A percentile compares a stretch with the other conserved stretches of the same genome.
phyloP scores from a whole-genome alignment of 768 basidiomycete species.

The Tricholoma furcatifolium region DNA sequence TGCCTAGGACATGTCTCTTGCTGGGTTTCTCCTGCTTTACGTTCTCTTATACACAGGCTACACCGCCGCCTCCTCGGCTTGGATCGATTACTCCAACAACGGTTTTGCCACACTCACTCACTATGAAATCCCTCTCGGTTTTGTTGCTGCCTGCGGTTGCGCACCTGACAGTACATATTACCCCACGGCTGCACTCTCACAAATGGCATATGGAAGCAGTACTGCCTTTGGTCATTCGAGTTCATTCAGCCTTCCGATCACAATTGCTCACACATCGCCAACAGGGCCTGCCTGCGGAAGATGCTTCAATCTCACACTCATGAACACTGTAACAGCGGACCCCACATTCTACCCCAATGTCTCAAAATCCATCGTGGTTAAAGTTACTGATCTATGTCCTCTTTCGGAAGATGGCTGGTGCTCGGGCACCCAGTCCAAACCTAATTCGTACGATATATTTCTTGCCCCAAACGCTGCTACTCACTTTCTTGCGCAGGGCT shows the following conservation, averaged over 20 bases:
- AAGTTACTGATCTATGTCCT: constrained; percentile 82
- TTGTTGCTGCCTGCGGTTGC: constrained; percentile 77
- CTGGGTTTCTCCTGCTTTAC: not conserved
- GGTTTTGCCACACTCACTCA: constrained; percentile 81
- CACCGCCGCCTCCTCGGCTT: constrained; percentile 24
- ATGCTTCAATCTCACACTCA: constrained; percentile 76
- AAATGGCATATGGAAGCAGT: constrained; percentile 78
- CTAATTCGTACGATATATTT: constrained; percentile 55
- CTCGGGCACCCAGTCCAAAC: constrained; percentile 55
- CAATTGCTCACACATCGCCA: not conserved
- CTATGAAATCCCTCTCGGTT: constrained; percentile 55
- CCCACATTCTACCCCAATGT: constrained; percentile 70
- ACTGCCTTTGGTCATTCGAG: constrained; percentile 51
- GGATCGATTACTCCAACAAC: constrained; percentile 62
- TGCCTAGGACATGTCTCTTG: constrained; percentile 5
- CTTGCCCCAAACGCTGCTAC: not conserved
- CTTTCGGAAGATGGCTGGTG: constrained; percentile 66
- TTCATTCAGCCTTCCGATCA: not conserved
- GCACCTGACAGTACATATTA: constrained; percentile 63
- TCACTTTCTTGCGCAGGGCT: constrained; percentile 41
- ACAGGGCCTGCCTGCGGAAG: constrained; percentile 71
- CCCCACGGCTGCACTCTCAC: constrained; percentile 78
- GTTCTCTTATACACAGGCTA: not conserved
- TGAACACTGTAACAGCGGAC: constrained; percentile 62
- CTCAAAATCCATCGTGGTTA: constrained; percentile 64